These are phyloP conservation scores for Xylaria intraflava DNA, from an alignment of 495 filamentous ascomycete species.

Conservation along the genomic window DNA sequence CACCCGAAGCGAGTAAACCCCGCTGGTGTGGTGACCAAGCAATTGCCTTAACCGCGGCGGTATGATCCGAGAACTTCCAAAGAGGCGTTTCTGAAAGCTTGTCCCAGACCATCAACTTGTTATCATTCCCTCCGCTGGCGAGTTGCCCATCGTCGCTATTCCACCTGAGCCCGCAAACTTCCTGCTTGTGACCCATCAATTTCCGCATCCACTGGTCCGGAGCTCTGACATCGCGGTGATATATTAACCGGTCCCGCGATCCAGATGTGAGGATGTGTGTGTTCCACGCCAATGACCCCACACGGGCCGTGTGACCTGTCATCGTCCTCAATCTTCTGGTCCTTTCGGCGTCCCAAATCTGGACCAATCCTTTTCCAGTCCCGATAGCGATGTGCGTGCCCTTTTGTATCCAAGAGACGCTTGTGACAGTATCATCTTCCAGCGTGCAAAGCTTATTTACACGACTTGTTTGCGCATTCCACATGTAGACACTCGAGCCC, in stretches of 20 bases:
- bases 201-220: conserved; percentile 82
- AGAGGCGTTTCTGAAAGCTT: conserved; percentile 78
- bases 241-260: conserved; percentile 86
- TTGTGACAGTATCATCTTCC: conserved; percentile 88
- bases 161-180: conserved; percentile 97
- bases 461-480: conserved; percentile 79
- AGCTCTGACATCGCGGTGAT: conserved; percentile 91
- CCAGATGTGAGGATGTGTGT: conserved; percentile 95
- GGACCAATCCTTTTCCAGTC: conserved; percentile 85
- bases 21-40: conserved; percentile 98
- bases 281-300: conserved; percentile 92
- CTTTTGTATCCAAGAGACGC: conserved; percentile 95
- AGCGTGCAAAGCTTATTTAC: conserved; percentile 92
- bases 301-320: conserved; percentile 88
- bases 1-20: conserved; percentile 87
- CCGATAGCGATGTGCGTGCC: conserved; percentile 93
- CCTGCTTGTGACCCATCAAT: conserved; percentile 92
- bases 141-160: conserved; percentile 91
- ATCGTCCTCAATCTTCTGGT: conserved; percentile 82
- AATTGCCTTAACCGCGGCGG: conserved; percentile 93
- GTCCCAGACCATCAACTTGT: conserved; percentile 98
- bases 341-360: conserved; percentile 94
- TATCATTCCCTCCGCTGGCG: conserved; percentile 96
- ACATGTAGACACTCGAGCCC: conserved; percentile 95
- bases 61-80: conserved; percentile 89